Base-by-base conservation (phyloP, 306 rosid genomes). In the Crotalaria pallida region DNA sequence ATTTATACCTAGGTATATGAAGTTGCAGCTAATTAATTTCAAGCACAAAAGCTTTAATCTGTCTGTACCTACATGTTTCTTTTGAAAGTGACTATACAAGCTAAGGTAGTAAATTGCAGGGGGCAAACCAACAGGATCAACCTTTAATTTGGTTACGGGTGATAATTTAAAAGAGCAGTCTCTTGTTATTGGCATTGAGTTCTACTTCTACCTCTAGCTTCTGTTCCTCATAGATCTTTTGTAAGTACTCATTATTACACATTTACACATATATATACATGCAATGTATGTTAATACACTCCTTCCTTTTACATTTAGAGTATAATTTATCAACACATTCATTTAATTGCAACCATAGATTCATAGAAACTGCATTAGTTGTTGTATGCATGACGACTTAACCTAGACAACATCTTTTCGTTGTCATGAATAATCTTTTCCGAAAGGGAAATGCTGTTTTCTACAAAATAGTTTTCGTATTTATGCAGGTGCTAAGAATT, bases 121-220 rank as follows among this genome's bases (percentile, higher is more conserved):
- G 9, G 48, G 27, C 21, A 31, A 40, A 23, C 49, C 21, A 29
- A 40, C 22, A 47, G 17, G 43, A 67, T 15, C 18, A 22, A 33
- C 63, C 52, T 31, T 77, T 61, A 71, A 58, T 29, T 27, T 40
- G 75, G 58, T 27, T 26, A 40, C 58, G 41, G 71, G 12, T 29
- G 56, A 56, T 51, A 18, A 67, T 50, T 26, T 36, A 19, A 26
- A 52, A 61, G 6, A 31, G 10, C 12, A 27, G 6, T 63, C 2
- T 64, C 67, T 45, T 53, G 15, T 17, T 16, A 44, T 31, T 11
- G 38, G 9, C 69, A 16, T n/a, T n/a, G n/a, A n/a, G n/a, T n/a
- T n/a, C n/a, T n/a, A 21, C 52, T 48, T 40, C 31, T 55, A 19
- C 55, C 16, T 7, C 27, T 4, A 13, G 3, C 41, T 13, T 53